phyloP scores from a whole-genome alignment of 768 basidiomycete genomes.

The Amanita rubescens region DNA sequence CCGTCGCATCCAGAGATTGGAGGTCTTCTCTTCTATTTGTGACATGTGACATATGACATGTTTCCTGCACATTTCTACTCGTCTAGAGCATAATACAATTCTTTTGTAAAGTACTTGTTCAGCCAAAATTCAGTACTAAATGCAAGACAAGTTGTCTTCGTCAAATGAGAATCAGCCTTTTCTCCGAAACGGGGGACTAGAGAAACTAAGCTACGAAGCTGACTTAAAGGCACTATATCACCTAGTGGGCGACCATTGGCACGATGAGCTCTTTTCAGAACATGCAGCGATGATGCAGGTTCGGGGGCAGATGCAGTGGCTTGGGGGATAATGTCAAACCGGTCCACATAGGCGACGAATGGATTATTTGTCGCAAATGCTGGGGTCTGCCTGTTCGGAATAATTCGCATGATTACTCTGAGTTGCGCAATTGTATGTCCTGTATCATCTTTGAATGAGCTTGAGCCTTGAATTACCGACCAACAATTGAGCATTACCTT shows the following conservation, averaged over 20 bases:
- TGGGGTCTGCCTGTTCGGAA: not conserved
- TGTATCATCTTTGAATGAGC: not conserved
- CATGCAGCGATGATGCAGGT: not conserved
- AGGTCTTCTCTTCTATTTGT: no score
- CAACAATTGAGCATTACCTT: conserved; percentile 4
- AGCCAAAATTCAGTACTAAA: conserved; percentile 11
- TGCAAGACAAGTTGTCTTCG: conserved; percentile 6
- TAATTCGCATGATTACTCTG: conserved; percentile 8
- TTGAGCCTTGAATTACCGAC: not conserved
- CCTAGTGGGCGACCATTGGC: not conserved
- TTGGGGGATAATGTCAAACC: conserved; percentile 13
- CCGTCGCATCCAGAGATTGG: conserved; percentile 28
- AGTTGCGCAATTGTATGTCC: conserved; percentile 12
- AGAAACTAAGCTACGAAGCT: not conserved
- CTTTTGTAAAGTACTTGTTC: conserved; percentile 10
- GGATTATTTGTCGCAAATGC: not conserved
- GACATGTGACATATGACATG: no score
- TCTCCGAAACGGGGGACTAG: conserved; percentile 12
- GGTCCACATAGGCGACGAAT: conserved; percentile 14
- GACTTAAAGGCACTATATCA: not conserved
- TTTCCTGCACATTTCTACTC: no score
- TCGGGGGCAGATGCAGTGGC: not conserved
- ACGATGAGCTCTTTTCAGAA: not conserved
- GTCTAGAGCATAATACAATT: conserved; percentile 8
- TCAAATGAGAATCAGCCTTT: conserved; percentile 8